Evolutionary conservation across 2,329 filamentous ascomycete species (phyloP), one percentile per base, ranked within the genome.

Genomic region (Diaporthe batatas): DNA sequence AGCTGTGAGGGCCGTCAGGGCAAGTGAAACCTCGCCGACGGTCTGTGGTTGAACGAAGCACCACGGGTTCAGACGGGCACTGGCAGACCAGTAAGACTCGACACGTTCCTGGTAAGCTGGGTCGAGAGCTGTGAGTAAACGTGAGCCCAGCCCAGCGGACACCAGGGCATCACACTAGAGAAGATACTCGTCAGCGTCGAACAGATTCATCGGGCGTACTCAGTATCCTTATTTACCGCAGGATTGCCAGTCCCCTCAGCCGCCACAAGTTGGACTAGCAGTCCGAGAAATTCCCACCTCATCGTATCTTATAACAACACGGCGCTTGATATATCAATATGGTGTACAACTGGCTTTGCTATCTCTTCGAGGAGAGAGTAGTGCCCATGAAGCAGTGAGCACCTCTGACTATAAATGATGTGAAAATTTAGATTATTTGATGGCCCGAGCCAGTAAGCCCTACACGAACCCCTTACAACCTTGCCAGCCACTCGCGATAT

Each of bases 31-130:
- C 68, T 81, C 79, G 6, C 59, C 39, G 1, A 76, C 72, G 25
- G 72, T 74, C 10, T 59, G 65, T 3, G 79, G 78, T 2, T 75
- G 73, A 14, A 79, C 76, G 67, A 81, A 74, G 68, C 80, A 81
- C 54, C 73, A 76, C 16, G 80, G 78, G 6, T 69, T 71, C 7
- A 78, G 68, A n/a, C 72, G 75, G 29, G 76, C 71, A 11, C 74
- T 70, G 11, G 47, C 74, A 32, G 75, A 78, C 57, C 72, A 79
- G 72, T 72, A 75, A 25, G 72, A 64, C 2, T 23, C 54, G 1
- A 76, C 70, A 14, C 75, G 72, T 16, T 64, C 49, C 32, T 70
- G 57, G 53, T 76, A 77, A 25, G 18, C 18, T 16, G 68, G 12
- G 18, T 59, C 68, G 5, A 47, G 18, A n/a, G 68, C 53, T 36